These are phyloP conservation scores for Dactylonectria estremocensis DNA, from an alignment of 2,329 filamentous ascomycete genomes.

Conservation along the genomic window DNA sequence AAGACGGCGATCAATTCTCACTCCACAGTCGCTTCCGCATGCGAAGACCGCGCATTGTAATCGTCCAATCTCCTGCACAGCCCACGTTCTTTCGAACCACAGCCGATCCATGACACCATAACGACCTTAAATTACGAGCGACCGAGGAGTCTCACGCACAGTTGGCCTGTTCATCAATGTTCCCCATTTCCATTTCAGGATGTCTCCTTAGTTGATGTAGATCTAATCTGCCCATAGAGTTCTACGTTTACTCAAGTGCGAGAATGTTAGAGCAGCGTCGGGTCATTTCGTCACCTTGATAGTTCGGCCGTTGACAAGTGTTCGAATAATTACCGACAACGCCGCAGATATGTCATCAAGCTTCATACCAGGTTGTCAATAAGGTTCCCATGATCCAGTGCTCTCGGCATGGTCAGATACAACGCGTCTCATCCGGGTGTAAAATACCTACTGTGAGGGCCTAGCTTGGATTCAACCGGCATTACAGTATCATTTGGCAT, in stretches of 20 bases:
- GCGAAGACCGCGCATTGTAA: not conserved
- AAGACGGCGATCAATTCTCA: not conserved
- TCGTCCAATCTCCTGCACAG: slow-evolving; percentile 2
- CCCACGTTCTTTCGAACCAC: slow-evolving; percentile 10
- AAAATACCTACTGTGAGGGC: no score
- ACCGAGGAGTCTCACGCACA: not conserved
- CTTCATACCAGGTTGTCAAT: not conserved
- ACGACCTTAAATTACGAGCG: not conserved
- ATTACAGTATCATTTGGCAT: no score
- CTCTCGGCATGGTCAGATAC: no score
- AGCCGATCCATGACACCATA: not conserved
- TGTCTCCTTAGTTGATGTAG: not conserved
- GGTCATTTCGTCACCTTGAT: not conserved
- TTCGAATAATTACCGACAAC: not conserved
- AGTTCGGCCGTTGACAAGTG: not conserved
- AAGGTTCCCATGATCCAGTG: not conserved
- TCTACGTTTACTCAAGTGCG: not conserved
- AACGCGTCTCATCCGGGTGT: no score
- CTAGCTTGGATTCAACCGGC: no score
- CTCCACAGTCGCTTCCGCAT: not conserved
- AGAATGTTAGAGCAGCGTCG: not conserved
- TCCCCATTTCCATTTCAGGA: not conserved
- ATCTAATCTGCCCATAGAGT: not conserved
- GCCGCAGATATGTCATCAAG: not conserved
- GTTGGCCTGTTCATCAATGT: not conserved